Conservation (phyloP, 345 rosid species). For the Boechera retrofracta region DNA sequence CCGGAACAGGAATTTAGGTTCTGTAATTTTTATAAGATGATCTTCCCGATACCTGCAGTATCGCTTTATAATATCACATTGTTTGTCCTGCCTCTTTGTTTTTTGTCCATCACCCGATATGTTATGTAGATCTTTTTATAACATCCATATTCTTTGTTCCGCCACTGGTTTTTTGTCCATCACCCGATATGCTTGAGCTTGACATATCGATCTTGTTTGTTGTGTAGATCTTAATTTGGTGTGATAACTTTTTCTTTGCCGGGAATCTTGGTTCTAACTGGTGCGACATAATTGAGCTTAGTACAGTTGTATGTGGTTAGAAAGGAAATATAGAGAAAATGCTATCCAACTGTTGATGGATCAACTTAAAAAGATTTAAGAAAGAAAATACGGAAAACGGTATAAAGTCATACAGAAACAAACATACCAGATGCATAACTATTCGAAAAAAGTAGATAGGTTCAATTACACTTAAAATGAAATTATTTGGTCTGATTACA, state of each 20-base stretch:
- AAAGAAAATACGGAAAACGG: too few relatives aligned
- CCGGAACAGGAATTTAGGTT: slow-evolving; percentile 19
- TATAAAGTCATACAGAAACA: too few relatives aligned
- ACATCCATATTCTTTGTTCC: slow-evolving; percentile 16
- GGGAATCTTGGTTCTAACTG: not conserved
- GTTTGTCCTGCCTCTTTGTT: slow-evolving; percentile 27
- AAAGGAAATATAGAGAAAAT: too few relatives aligned
- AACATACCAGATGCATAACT: too few relatives aligned
- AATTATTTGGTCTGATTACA: too few relatives aligned
- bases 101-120: slow-evolving; percentile 12
- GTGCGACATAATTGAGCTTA: not conserved
- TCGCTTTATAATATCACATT: slow-evolving; percentile 7
- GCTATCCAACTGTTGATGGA: too few relatives aligned
- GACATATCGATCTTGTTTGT: slow-evolving; percentile 1
- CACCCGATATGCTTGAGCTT: not conserved
- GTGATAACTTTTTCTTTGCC: not conserved
- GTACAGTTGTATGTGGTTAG: too few relatives aligned
- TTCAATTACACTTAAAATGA: too few relatives aligned
- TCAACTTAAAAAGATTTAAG: too few relatives aligned
- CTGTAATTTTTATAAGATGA: slow-evolving; percentile 10
- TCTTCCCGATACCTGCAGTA: slow-evolving; percentile 15
- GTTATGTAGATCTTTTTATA: slow-evolving; percentile 21
- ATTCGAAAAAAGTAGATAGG: too few relatives aligned
- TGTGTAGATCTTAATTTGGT: slow-evolving; percentile 11
- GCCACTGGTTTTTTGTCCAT: slow-evolving; percentile 5